These are phyloP conservation scores for Metschnikowia shivogae DNA, from an alignment of 805 yeast species.

Conservation along the genomic window DNA sequence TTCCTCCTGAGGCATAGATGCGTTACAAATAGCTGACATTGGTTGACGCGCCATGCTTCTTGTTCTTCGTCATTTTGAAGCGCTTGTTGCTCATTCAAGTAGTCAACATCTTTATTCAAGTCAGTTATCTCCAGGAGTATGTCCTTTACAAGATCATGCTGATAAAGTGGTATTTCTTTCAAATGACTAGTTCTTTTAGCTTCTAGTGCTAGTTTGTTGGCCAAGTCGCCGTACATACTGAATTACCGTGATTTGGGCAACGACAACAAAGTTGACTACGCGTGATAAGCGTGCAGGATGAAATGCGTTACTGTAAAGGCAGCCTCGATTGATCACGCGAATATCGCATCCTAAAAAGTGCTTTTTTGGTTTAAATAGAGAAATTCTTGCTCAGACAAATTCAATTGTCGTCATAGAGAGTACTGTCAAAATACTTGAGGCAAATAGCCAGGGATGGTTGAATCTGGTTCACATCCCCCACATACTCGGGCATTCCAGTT, in stretches of 20 bases:
- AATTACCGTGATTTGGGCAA: background rate
- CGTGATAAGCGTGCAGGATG: background rate
- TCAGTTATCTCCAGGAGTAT: conserved; percentile 70
- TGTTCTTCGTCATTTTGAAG: conserved; percentile 21
- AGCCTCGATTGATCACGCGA: too few relatives aligned
- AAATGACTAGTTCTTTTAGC: conserved; percentile 74
- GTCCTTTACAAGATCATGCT: conserved; percentile 63
- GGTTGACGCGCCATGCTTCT: conserved; percentile 45
- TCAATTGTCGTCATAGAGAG: too few relatives aligned
- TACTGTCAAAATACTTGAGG: background rate
- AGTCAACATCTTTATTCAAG: conserved; percentile 54
- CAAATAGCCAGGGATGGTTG: conserved; percentile 1
- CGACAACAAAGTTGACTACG: background rate
- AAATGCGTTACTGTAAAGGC: background rate
- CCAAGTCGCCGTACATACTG: conserved; percentile 84
- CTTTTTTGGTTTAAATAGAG: background rate
- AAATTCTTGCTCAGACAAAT: background rate
- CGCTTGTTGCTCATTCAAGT: conserved; percentile 33
- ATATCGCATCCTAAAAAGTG: background rate
- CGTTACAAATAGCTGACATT: conserved; percentile 65
- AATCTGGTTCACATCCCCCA: conserved; percentile 23
- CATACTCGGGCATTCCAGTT: conserved; percentile 31
- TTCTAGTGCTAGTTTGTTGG: conserved; percentile 76
- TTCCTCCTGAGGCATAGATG: conserved; percentile 79
- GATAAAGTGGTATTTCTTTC: conserved; percentile 64